Evolutionary conservation across 2,329 filamentous ascomycete species (phyloP), one percentile per base, ranked within the genome.

Genomic region (Aspergillus ruber): DNA sequence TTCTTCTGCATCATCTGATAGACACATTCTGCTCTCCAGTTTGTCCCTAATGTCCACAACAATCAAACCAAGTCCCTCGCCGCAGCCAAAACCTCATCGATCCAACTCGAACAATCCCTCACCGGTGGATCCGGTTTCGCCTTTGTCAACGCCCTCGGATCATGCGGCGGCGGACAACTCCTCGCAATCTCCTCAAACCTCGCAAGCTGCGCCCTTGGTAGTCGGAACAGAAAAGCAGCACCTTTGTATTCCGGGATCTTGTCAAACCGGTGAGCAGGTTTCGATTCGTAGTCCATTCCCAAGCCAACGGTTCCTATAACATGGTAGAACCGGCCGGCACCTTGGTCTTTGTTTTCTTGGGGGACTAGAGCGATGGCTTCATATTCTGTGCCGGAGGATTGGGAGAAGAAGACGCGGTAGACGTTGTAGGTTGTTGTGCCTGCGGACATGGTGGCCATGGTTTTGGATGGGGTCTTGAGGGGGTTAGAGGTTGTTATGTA

Each of bases 241-340:
- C n/a, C 17, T 36, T 36, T 36, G 4, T 36, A 36, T 15, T n/a
- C n/a, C 9, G n/a, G 6, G n/a, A n/a, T 36, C n/a, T n/a, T 18
- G 17, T n/a, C 38, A n/a, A 45, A 45, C 20, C 44, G 33, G 44
- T 45, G 21, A 5, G 33, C 35, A 12, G 44, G 33, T 29, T 18
- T 45, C 18, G 15, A n/a, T 2, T 45, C n/a, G 44, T 45, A 45
- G n/a, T 45, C 35, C 44, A 45, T 45, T 20, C 44, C 44, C 21
- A 45, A 6, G 7, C 44, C 44, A 40, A 45, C 44, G 17, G 20
- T 23, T 25, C 35, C 44, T 25, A 10, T 40, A 4, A 45, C 44
- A 15, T 45, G 21, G 18, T 45, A 45, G 18, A 32, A 40, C 18
- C 44, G 36, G 10, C 44, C 35, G 18, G 44, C n/a, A 13, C 35